A percentile compares a stretch with the other conserved stretches of the same genome.
phyloP scores from a whole-genome alignment of 2,329 filamentous ascomycete species.

The Ophiocordyceps camponoti-rufipedis region DNA sequence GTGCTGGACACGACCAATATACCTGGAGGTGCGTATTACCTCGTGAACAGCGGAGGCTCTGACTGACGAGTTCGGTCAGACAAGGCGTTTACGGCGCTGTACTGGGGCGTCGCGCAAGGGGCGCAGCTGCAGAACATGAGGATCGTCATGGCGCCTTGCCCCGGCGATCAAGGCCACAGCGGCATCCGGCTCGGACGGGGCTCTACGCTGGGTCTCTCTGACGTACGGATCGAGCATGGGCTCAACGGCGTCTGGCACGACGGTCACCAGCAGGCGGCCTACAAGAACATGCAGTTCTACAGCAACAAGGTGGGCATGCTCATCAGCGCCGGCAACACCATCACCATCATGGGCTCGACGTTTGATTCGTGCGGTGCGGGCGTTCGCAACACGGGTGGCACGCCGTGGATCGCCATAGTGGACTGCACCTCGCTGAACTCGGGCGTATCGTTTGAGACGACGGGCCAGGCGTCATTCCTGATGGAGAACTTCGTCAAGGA shows the following conservation, averaged over 20 bases:
- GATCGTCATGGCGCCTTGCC: conserved; percentile 19
- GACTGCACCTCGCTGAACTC: conserved; percentile 22
- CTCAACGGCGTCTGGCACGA: conserved; percentile 24
- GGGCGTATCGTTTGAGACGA: conserved; percentile 19
- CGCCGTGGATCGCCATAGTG: conserved; percentile 21
- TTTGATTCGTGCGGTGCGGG: conserved; percentile 20
- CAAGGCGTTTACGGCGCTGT: conserved; percentile 19
- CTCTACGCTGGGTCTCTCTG: conserved; percentile 21
- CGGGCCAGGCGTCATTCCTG: conserved; percentile 19
- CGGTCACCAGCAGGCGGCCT: conserved; percentile 23
- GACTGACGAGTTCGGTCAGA: conserved; percentile 1
- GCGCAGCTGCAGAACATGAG: conserved; percentile 23
- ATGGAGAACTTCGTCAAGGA: conserved; percentile 25
- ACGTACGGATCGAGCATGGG: conserved; percentile 21
- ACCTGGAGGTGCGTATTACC: background rate
- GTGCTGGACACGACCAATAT: conserved; percentile 21
- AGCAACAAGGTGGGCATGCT: conserved; percentile 19
- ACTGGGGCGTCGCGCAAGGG: conserved; percentile 25
- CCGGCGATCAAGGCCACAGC: conserved; percentile 18
- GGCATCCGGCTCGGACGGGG: conserved; percentile 21
- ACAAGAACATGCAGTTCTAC: conserved; percentile 24
- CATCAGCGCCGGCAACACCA: conserved; percentile 15
- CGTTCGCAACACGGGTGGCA: conserved; percentile 17
- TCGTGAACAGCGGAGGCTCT: no score
- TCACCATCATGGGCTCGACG: conserved; percentile 19